These are phyloP conservation scores for Candida coquimbonensis DNA, from an alignment of 805 yeast species.

Conservation along the genomic window DNA sequence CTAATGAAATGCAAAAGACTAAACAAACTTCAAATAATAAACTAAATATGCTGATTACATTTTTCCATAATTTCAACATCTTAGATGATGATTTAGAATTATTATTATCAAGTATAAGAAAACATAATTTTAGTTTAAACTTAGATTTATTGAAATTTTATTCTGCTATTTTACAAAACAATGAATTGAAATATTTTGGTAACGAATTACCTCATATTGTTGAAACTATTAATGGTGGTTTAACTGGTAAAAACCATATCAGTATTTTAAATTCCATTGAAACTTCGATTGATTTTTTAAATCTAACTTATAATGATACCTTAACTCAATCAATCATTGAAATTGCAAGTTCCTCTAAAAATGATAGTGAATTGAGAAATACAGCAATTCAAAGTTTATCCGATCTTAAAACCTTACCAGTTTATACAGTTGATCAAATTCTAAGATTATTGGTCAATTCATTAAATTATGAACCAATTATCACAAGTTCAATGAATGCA, in stretches of 20 bases:
- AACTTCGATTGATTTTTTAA: constrained; percentile 23
- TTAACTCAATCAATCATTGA: constrained; percentile 25
- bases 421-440: constrained; percentile 21
- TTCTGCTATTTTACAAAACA: constrained; percentile 26
- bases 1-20: constrained; percentile 21
- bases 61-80: constrained; percentile 19
- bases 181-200: constrained; percentile 27
- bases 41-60: constrained; percentile 18
- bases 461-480: constrained; percentile 30
- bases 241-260: constrained; percentile 29
- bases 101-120: constrained; percentile 18
- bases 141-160: constrained; percentile 32
- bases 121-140: constrained; percentile 22
- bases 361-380: constrained; percentile 31
- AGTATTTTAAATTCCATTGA: constrained; percentile 28
- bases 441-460: constrained; percentile 27
- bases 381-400: constrained; percentile 28
- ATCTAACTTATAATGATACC: constrained; percentile 17
- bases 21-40: constrained; percentile 20
- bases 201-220: constrained; percentile 22
- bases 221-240: constrained; percentile 25
- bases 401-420: constrained; percentile 20
- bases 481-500: constrained; percentile 25
- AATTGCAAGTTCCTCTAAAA: constrained; percentile 27
- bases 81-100: constrained; percentile 19